Evolutionary conservation across 805 yeast genomes (phyloP).

Genomic region (Pichia cabralensis): DNA sequence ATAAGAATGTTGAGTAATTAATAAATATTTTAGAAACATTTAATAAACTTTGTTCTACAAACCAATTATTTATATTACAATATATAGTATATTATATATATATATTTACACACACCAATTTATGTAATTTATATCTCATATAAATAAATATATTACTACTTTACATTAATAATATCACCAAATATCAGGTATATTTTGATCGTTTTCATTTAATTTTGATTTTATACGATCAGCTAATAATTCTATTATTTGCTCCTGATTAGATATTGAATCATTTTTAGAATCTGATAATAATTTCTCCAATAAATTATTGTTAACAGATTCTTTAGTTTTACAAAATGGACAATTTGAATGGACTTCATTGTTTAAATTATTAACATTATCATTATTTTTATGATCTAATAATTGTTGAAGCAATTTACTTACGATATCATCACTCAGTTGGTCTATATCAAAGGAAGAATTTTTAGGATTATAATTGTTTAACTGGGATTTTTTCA

Average conservation of each 20-base stretch:
- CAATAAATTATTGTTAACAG: background rate
- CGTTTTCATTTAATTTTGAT: background rate
- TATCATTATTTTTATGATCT: background rate
- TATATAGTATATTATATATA: background rate
- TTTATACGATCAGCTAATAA: constrained; percentile 6
- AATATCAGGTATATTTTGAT: constrained; percentile 2
- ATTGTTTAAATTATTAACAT: background rate
- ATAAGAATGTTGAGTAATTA: background rate
- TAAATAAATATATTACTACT: background rate
- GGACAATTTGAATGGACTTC: constrained; percentile 5
- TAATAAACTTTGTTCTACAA: no score
- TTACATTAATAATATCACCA: constrained; percentile 2
- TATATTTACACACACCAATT: background rate
- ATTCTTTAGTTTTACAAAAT: constrained; percentile 5
- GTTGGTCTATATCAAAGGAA: constrained; percentile 1
- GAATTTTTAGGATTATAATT: background rate
- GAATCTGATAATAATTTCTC: background rate
- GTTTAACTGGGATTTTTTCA: constrained; percentile 2
- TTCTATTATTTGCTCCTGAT: constrained; percentile 4
- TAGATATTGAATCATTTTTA: background rate
- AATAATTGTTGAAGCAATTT: constrained; percentile 3
- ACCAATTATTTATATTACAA: background rate
- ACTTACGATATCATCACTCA: constrained; percentile 4
- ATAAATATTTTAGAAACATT: background rate
- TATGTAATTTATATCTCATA: background rate